Evolutionary conservation across 176 grass and related monocot genomes (phyloP).

Genomic region (Zoysia pacifica): DNA sequence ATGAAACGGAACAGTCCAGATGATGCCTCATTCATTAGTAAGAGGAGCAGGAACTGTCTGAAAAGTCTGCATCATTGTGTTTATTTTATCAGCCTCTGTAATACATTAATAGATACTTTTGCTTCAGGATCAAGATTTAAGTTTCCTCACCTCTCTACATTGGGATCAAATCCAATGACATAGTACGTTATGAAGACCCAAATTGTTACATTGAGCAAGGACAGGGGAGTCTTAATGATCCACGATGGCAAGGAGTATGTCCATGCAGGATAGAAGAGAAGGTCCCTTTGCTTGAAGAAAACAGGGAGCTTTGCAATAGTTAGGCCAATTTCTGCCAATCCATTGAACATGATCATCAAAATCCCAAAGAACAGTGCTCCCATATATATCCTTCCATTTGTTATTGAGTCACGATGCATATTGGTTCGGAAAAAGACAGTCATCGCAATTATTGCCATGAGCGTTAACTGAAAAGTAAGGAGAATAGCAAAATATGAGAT

Average conservation of each 20-base stretch:
- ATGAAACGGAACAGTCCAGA: slow-evolving; percentile 67
- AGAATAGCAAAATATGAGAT: not conserved
- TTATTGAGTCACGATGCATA: slow-evolving; percentile 43
- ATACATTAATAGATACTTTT: not conserved
- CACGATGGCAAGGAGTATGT: slow-evolving; percentile 68
- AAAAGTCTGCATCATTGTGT: slow-evolving; percentile 53
- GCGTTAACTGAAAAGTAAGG: slow-evolving; percentile 31
- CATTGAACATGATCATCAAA: slow-evolving; percentile 73
- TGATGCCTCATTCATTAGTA: slow-evolving; percentile 55
- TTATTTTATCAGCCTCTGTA: slow-evolving; percentile 3
- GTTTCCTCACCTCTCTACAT: slow-evolving; percentile 54
- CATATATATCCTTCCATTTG: slow-evolving; percentile 59
- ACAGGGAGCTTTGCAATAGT: slow-evolving; percentile 70
- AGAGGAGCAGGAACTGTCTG: slow-evolving; percentile 66
- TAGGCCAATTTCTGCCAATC: slow-evolving; percentile 67
- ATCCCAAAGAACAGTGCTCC: slow-evolving; percentile 67
- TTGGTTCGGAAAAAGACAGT: slow-evolving; percentile 72
- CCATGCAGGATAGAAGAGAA: slow-evolving; percentile 80
- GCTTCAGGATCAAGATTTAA: not conserved
- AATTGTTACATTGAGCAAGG: slow-evolving; percentile 63
- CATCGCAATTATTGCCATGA: slow-evolving; percentile 69
- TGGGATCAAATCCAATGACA: slow-evolving; percentile 79
- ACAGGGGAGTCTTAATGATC: slow-evolving; percentile 63
- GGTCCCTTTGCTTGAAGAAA: slow-evolving; percentile 87
- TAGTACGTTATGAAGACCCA: slow-evolving; percentile 83